Evolutionary conservation across 371 early-diverging fungal genomes (phyloP), one percentile per base, ranked within the genome.

Genomic region (Circinella umbellata): DNA sequence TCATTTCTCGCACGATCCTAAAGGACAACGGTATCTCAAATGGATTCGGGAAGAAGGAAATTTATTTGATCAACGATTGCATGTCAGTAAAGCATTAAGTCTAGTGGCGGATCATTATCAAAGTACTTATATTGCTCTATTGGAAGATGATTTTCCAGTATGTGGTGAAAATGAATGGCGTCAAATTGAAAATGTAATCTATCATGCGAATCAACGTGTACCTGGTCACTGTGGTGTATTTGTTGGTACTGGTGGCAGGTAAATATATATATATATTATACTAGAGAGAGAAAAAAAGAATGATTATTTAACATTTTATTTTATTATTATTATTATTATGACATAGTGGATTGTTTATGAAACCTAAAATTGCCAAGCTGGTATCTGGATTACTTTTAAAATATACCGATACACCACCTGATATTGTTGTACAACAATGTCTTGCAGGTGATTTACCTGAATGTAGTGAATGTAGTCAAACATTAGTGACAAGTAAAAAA

Each of bases 91-190:
- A n/a, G 90, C 88, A 2, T 67, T 89, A 59, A 73, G 75, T 54
- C 62, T 83, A 34, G 87, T 78, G 4, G 72, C 83, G 0, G 64
- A 73, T 17, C 68, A 68, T 4, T 79, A 80, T 39, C 69, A 76
- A 73, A 72, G 82, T 71, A 71, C 83, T 0, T 89, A 89, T 59
- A 66, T 87, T 63, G 86, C 83, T 0, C 63, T 89, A 11, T 77
- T 86, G 72, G 90, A 89, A 69, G 90, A 89, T 61, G 90, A 89
- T 71, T 89, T 89, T 49, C 90, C 88, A 3, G 80, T 89, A 0
- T 89, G 90, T 64, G 81, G 81, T 54, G 67, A 76, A 5, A 72
- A 73, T 18, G 86, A 81, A 71, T 89, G 90, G 90, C 81, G 79
- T 38, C 77, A 83, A 61, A 82, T 89, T 71, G 78, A 88, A 67